Base-by-base conservation (phyloP, 2,329 filamentous ascomycete species). In the Lojkania enalia region DNA sequence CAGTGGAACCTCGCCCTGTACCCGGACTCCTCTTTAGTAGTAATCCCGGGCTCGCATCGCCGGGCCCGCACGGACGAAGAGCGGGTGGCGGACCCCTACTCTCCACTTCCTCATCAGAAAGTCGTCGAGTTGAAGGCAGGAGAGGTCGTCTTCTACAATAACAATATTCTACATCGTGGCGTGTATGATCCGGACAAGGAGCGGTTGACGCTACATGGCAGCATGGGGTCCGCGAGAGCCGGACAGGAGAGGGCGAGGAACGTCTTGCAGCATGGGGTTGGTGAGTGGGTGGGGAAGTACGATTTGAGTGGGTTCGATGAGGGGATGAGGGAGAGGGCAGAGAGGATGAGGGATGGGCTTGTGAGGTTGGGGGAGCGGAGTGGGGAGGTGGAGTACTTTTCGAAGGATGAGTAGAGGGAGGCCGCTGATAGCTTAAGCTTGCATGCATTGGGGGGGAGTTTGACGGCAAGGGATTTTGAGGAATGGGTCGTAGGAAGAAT, bases 1-100 rank as follows among this genome's bases (percentile, higher is more conserved):
- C 90, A 96, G 73, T 96, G 89, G 81, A 96, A 96, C 66, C 76
- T 95, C 32, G 85, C 90, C 5, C 75, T 95, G 5, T 90, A 83
- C 64, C 81, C 85, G 25, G 90, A 95, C 64, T 75, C 79, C 12
- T 55, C 49, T 32, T 86, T 95, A 5, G 73, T 95, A 5, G 83
- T 94, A 0, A 81, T 95, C 0, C 90, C 90, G 0, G 88, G 87
- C 0, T 87, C 84, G 4, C 90, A 96, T 67, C 71, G 65, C 20
- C 80, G 90, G 5, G 80, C 87, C 23, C 74, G 89, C 33, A 95
- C 88, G 1, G 78, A 82, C 3, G 64, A 58, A 0, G 90, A 95
- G 77, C 77, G 88, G 11, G 68, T 61, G 5, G 88, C 88, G 0
- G 82, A 76, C 15, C 84, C 86, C 0, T 87, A 82, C 58, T 62